These are phyloP conservation scores for Mycena latifolia DNA, from an alignment of 768 basidiomycete species.

Conservation along the genomic window DNA sequence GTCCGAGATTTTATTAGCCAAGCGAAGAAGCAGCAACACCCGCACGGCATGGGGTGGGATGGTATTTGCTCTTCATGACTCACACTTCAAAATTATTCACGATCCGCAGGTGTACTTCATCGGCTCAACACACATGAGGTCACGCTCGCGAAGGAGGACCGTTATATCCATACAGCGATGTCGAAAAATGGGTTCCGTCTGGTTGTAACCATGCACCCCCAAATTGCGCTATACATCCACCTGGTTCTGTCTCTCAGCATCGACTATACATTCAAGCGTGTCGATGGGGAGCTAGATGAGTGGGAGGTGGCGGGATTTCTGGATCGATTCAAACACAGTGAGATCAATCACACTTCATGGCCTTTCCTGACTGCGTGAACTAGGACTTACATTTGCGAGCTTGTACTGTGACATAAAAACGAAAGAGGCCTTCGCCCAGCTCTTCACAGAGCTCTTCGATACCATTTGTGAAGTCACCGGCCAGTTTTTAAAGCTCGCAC, in stretches of 20 bases:
- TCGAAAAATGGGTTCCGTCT: constrained; percentile 16
- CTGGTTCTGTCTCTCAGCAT: constrained; percentile 22
- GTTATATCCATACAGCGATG: constrained; percentile 17
- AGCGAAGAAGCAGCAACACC: constrained; percentile 14
- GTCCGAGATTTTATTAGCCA: constrained; percentile 15
- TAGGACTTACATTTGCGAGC: too few relatives aligned
- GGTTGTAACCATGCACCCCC: constrained; percentile 19
- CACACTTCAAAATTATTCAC: neutral
- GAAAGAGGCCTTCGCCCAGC: too few relatives aligned
- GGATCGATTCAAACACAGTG: constrained; percentile 27
- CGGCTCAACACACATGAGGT: neutral
- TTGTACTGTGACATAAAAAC: too few relatives aligned
- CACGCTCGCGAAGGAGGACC: neutral
- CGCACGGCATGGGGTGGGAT: constrained; percentile 18
- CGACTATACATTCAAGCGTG: constrained; percentile 41
- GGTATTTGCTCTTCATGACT: neutral
- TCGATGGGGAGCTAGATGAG: constrained; percentile 37
- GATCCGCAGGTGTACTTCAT: constrained; percentile 3
- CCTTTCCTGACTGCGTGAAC: too few relatives aligned
- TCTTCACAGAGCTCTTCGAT: too few relatives aligned
- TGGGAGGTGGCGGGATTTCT: constrained; percentile 35
- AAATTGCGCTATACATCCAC: constrained; percentile 26
- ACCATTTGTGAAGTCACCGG: too few relatives aligned
- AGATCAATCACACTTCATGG: too few relatives aligned
- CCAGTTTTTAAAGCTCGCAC: too few relatives aligned